Evolutionary conservation across 495 filamentous ascomycete species (phyloP).

Genomic region (Aspergillus campestris): DNA sequence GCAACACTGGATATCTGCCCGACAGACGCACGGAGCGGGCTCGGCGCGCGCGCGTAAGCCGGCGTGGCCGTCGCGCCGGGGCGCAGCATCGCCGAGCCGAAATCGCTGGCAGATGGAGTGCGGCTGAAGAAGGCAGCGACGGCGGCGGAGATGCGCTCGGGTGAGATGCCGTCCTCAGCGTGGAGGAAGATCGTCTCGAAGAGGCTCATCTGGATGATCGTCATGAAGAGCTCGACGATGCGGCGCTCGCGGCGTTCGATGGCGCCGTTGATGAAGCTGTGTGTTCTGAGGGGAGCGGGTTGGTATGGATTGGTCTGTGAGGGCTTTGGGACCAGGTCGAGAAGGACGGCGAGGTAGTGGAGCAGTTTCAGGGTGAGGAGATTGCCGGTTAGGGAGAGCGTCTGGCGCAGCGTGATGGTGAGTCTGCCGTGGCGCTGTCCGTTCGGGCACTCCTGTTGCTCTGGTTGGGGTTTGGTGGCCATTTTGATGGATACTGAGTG

Average conservation of each 20-base stretch:
- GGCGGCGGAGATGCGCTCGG: background rate
- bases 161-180: background rate
- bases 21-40: no score
- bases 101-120: no score
- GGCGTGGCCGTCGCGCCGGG: no score
- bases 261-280: constrained; percentile 1
- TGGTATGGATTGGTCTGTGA: background rate
- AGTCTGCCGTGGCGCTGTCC: background rate
- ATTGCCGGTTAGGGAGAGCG: background rate
- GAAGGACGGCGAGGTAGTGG: constrained; percentile 2
- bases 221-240: constrained; percentile 7
- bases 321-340: background rate
- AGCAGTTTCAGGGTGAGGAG: constrained; percentile 7
- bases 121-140: no score
- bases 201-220: constrained; percentile 1
- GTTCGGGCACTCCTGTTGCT: no score
- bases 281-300: background rate
- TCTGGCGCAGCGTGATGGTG: constrained; percentile 1
- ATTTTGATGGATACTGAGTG: no score
- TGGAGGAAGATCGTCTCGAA: background rate
- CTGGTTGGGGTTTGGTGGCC: no score
- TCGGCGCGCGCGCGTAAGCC: no score
- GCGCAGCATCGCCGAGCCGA: no score
- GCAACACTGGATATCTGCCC: no score
- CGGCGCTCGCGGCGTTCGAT: constrained; percentile 10